These are phyloP conservation scores for Myxozyma monticola DNA, from an alignment of 805 yeast genomes.

Conservation along the genomic window DNA sequence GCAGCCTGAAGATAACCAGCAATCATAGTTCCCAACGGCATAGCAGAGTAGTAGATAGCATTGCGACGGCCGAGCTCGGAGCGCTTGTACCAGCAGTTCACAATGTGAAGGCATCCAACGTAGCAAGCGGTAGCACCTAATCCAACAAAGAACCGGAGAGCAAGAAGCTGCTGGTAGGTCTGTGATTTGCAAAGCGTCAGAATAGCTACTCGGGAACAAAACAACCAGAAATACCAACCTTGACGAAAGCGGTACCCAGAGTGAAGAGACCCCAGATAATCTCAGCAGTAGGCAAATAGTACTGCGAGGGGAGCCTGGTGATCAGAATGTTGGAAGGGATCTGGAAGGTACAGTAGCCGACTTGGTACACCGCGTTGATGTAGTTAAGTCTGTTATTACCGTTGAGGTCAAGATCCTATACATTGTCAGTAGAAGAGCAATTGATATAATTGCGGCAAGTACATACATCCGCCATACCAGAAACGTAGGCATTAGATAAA, in stretches of 20 bases:
- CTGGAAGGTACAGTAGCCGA: constrained; percentile 63
- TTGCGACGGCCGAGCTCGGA: constrained; percentile 62
- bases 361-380: constrained; percentile 57
- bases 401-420: constrained; percentile 52
- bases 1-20: constrained; percentile 65
- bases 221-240: too few species aligned
- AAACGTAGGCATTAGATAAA: constrained; percentile 62
- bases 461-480: constrained; percentile 59
- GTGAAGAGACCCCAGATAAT: constrained; percentile 69
- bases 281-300: constrained; percentile 58
- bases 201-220: too few species aligned
- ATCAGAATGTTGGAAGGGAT: constrained; percentile 61
- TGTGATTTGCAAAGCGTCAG: too few species aligned
- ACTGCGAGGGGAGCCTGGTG: constrained; percentile 57
- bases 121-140: constrained; percentile 68
- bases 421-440: too few species aligned
- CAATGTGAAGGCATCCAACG: constrained; percentile 45
- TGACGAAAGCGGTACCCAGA: constrained; percentile 53
- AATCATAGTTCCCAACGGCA: constrained; percentile 60
- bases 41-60: constrained; percentile 61
- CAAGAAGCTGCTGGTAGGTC: constrained; percentile 57
- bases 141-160: constrained; percentile 65
- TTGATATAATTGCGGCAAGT: too few species aligned
- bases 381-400: constrained; percentile 65
- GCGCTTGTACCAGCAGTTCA: constrained; percentile 51